phyloP scores from a whole-genome alignment of 352 stramenopile genomes.

The Globisporangium polare region DNA sequence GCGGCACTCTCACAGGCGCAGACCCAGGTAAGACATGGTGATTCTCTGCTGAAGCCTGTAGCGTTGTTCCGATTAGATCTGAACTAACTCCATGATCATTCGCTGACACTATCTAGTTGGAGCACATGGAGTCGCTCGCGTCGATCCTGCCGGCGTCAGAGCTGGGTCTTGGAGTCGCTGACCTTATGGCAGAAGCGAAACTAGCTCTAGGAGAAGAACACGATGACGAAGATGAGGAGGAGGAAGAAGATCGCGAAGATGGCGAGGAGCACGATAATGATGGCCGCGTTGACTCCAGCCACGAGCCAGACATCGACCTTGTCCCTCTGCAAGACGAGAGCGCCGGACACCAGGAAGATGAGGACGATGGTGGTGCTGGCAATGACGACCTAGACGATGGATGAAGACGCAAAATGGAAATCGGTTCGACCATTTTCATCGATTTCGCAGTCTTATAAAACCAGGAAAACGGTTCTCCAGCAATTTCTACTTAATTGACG shows the following conservation, averaged over 20 bases:
- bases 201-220: background rate
- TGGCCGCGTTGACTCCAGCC: background rate
- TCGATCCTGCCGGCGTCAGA: constrained; percentile 28
- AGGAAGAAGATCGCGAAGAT: background rate
- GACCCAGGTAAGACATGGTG: constrained; percentile 48
- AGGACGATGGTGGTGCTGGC: background rate
- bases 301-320: background rate
- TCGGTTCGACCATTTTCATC: background rate
- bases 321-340: background rate
- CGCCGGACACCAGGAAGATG: background rate
- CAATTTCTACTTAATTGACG: constrained; percentile 41
- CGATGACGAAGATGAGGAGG: constrained; percentile 2
- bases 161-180: constrained; percentile 1
- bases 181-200: background rate
- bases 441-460: background rate
- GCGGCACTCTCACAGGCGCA: constrained; percentile 55
- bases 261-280: background rate
- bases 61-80: no score
- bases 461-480: background rate
- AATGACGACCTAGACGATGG: background rate
- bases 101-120: constrained; percentile 22
- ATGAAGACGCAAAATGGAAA: background rate
- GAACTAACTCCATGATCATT: background rate
- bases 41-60: no score
- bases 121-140: constrained; percentile 46